phyloP scores from a whole-genome alignment of 306 rosid species.

The Morella rubra region DNA sequence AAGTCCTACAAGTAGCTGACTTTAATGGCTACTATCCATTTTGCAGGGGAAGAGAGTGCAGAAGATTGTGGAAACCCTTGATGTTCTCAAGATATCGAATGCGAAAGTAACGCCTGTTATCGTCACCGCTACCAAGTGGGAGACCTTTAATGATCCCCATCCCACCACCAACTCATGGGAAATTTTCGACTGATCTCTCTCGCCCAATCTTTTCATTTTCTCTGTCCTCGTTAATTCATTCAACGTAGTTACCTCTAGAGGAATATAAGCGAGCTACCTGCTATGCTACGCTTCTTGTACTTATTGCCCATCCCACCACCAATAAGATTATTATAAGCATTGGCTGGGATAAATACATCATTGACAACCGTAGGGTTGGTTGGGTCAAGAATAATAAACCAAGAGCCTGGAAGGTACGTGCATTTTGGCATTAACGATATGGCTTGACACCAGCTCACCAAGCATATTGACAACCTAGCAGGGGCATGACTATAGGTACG shows the following conservation, averaged over 20 bases:
- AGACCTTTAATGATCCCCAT: slow-evolving; percentile 54
- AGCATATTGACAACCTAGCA: no score
- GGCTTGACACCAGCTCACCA: no score
- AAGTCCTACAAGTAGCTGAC: no score
- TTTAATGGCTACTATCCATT: not conserved
- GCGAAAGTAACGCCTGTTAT: slow-evolving; percentile 54
- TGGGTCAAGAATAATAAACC: no score
- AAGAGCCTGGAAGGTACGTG: no score
- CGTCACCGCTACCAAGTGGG: slow-evolving; percentile 83
- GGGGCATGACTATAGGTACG: no score
- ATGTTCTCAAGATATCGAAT: slow-evolving; percentile 58
- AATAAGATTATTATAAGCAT: not conserved
- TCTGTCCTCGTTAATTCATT: slow-evolving; percentile 9
- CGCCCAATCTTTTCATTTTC: not conserved
- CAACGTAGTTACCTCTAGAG: slow-evolving; percentile 10
- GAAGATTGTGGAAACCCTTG: slow-evolving; percentile 73
- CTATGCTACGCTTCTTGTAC: slow-evolving; percentile 15
- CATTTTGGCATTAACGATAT: no score
- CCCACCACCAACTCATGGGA: slow-evolving; percentile 41
- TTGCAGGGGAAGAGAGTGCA: slow-evolving; percentile 76
- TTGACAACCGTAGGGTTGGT: not conserved
- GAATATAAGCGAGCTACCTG: slow-evolving; percentile 6
- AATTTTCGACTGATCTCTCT: slow-evolving; percentile 32
- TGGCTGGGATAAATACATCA: not conserved
- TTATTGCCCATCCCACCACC: not conserved